Evolutionary conservation across 768 basidiomycete species (phyloP), one percentile per base, ranked within the genome.

Genomic region (Russula compacta): DNA sequence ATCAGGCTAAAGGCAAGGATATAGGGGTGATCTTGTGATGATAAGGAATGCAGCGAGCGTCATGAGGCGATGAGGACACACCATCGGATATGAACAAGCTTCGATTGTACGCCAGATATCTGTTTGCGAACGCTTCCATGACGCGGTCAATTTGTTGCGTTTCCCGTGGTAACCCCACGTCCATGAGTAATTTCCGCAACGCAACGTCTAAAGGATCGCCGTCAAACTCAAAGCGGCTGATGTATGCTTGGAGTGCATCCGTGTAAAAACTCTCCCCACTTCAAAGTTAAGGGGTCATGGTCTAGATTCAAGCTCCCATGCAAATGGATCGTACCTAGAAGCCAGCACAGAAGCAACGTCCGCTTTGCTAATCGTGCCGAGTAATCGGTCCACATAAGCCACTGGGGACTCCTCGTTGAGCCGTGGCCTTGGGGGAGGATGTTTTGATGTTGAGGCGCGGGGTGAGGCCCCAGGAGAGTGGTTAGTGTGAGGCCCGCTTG

Each of bases 141-240:
- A 98, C 92, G 59, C 97, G 81, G 73, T 99, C 97, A 61, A 99
- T 99, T 73, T 98, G 95, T 71, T 99, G 97, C 2, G 97, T 98
- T 77, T 99, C 97, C 58, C 86, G 81, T 3, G 97, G 97, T 32
- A 99, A 80, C 42, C 89, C 84, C 24, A 97, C 83, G 67, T 94
- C 85, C 89, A 97, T 92, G 39, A 99, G 78, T 51, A 99, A 71
- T 68, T 84, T 85, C 43, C 97, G 86, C 44, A 99, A 75, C 19
- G 97, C 91, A 35, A 98, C 83, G 69, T 99, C 97, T 38, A 99
- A 79, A 10, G 97, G 88, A 67, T 92, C 85, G 49, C 81, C 77
- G 17, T 73, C 71, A 69, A 98, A 97, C 65, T 86, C 80, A 71
- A 98, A 98, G 46, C 79, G 79, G 49, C 76, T 75, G 62, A 98